Percentiles rank a stretch among this genome's conserved stretches.
These are phyloP conservation scores for Rhodosporidiobolus odoratus DNA, from an alignment of 768 basidiomycete species.

Conservation along the genomic window DNA sequence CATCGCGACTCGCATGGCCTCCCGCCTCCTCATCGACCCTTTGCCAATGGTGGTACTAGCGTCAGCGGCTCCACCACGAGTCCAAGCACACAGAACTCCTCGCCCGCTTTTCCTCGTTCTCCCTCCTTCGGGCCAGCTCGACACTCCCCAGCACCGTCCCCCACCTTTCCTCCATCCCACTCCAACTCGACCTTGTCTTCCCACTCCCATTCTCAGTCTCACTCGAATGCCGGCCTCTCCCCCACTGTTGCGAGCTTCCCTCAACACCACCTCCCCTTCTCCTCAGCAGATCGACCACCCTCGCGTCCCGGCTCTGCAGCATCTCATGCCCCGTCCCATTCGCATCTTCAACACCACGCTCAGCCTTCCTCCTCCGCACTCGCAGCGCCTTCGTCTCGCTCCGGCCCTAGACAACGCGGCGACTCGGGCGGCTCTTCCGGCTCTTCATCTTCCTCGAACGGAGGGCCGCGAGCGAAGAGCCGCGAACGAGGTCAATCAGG, in stretches of 20 bases:
- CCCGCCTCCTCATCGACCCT: background rate
- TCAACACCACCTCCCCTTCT: background rate
- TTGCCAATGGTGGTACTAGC: background rate
- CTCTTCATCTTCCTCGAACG: background rate
- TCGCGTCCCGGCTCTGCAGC: too few species aligned
- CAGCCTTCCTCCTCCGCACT: too few species aligned
- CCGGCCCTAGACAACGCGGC: too few species aligned
- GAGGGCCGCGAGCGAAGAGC: background rate
- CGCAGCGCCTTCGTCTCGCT: background rate
- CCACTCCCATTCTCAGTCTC: conserved; percentile 8
- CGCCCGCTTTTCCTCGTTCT: conserved; percentile 6
- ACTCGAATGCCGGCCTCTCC: background rate
- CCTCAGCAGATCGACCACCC: too few species aligned
- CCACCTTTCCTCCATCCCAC: conserved; percentile 15
- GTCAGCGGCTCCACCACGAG: background rate
- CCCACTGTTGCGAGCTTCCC: background rate
- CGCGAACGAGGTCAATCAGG: background rate
- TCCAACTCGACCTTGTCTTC: conserved; percentile 20
- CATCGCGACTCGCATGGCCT: background rate
- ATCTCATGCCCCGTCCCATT: too few species aligned
- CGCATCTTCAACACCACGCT: too few species aligned
- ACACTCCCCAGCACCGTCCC: background rate
- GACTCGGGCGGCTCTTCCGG: background rate
- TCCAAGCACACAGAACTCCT: background rate
- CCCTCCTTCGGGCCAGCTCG: background rate